Evolutionary conservation across 768 basidiomycete genomes (phyloP), one percentile per base, ranked within the genome.

Genomic region (Tulasnella calospora): DNA sequence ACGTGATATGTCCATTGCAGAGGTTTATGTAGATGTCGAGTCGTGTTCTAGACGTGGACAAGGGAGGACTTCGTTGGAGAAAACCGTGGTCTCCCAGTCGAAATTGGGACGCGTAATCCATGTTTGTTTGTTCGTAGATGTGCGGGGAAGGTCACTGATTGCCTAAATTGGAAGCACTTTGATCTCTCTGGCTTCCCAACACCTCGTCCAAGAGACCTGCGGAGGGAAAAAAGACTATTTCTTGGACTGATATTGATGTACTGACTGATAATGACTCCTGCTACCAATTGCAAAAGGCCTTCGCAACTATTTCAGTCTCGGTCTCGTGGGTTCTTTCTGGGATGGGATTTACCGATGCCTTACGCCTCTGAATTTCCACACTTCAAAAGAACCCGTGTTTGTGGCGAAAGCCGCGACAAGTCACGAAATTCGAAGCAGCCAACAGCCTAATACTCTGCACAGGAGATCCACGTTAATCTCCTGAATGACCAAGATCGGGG

Each of bases 81-180:
- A 4, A 44, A 44, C 41, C 9, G 61, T n/a, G 55, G 27, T 8
- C 4, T 67, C 61, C 61, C 27, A 67, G 61, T 67, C 61, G 61
- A 67, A 67, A 67, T 67, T 67, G 33, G 61, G 61, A 67, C 61
- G 61, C 61, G 61, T 67, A 67, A 67, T 67, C 61, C 13, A 27
- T 67, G 61, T 67, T 67, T 67, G 61, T 57, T 57, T 57, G 55
- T 57, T 57, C 61, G 15, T 5, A 12, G 2, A 4, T 23, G 4
- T 23, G 47, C 15, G 47, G 47, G 47, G 17, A 9, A 21, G 21
- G 47, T 23, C 21, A 9, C 47, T 10, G 47, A 23, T 10, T 51
- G 47, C 47, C 47, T 23, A 23, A 51, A 51, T 21, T 21, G 47
- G 47, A 51, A 23, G 23, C 10, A 9, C 19, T 51, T 51, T 51